phyloP scores from a whole-genome alignment of 768 basidiomycete species.

The Mycena maculata region DNA sequence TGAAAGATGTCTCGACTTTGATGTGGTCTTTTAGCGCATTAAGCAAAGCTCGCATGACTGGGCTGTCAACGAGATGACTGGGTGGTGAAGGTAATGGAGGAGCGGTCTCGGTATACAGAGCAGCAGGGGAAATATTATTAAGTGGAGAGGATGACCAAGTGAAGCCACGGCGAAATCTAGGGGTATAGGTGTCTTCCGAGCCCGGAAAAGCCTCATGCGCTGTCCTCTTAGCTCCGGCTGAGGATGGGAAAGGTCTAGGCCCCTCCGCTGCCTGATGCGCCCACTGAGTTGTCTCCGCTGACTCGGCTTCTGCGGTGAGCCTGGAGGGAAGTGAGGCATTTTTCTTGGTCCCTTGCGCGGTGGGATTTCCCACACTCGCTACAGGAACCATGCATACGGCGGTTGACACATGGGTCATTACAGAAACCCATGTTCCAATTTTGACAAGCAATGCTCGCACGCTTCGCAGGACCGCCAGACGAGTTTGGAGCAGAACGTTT shows the following conservation, averaged over 20 bases:
- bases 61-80: slow-evolving; percentile 17
- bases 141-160: slow-evolving; percentile 19
- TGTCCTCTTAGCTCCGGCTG: slow-evolving; percentile 1
- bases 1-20: slow-evolving; percentile 42
- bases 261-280: slow-evolving; percentile 42
- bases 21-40: slow-evolving; percentile 30
- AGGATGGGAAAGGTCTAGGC: slow-evolving; percentile 41
- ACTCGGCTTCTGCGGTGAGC: background rate
- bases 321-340: slow-evolving; percentile 8
- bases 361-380: slow-evolving; percentile 27
- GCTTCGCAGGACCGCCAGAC: background rate
- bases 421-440: slow-evolving; percentile 33
- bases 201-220: slow-evolving; percentile 5
- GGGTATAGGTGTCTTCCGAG: slow-evolving; percentile 6
- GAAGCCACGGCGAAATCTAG: slow-evolving; percentile 26
- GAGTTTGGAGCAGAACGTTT: background rate
- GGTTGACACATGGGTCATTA: slow-evolving; percentile 24
- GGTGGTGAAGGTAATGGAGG: slow-evolving; percentile 31
- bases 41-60: slow-evolving; percentile 13
- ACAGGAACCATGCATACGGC: slow-evolving; percentile 29
- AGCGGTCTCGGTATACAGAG: slow-evolving; percentile 27
- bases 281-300: slow-evolving; percentile 38
- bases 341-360: slow-evolving; percentile 22
- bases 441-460: slow-evolving; percentile 3
- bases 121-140: slow-evolving; percentile 27